Conservation (phyloP, 2,329 filamentous ascomycete genomes). For the Monascus ruber region DNA sequence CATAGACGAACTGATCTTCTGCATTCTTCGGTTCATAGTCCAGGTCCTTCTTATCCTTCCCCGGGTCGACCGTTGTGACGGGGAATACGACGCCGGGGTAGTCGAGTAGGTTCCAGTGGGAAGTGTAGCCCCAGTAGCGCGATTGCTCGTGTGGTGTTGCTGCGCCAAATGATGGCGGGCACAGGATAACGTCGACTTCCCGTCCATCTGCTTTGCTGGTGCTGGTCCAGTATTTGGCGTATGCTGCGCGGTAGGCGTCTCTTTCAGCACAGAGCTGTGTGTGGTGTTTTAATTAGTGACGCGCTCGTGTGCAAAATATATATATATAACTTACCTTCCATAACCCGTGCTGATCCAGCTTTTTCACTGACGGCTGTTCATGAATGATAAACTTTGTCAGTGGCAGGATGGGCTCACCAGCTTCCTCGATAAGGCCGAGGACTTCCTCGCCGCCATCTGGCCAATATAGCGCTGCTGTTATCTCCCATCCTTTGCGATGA, state of each 20-base stretch:
- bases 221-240: conserved; percentile 36
- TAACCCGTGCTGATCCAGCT: conserved; percentile 18
- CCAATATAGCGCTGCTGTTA: conserved; percentile 42
- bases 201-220: conserved; percentile 18
- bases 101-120: conserved; percentile 58
- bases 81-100: conserved; percentile 55
- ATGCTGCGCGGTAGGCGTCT: conserved; percentile 35
- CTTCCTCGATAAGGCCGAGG: conserved; percentile 37
- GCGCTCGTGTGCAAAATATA: no score
- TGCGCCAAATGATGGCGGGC: conserved; percentile 45
- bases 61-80: conserved; percentile 35
- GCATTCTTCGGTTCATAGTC: conserved; percentile 31
- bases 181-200: conserved; percentile 48
- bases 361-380: no score
- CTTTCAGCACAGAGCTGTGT: conserved; percentile 26
- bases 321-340: conserved; percentile 22
- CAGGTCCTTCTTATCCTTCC: conserved; percentile 28
- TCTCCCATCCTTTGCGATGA: conserved; percentile 40
- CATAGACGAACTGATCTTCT: conserved; percentile 37
- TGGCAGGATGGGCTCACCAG: conserved; percentile 48
- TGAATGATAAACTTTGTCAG: conserved; percentile 38
- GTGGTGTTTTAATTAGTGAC: no score
- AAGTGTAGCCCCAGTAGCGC: conserved; percentile 54
- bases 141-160: conserved; percentile 45
- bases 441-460: conserved; percentile 49